Evolutionary conservation across 352 stramenopile genomes (phyloP), one percentile per base, ranked within the genome.

Genomic region (Thraustochytrium striatum): DNA sequence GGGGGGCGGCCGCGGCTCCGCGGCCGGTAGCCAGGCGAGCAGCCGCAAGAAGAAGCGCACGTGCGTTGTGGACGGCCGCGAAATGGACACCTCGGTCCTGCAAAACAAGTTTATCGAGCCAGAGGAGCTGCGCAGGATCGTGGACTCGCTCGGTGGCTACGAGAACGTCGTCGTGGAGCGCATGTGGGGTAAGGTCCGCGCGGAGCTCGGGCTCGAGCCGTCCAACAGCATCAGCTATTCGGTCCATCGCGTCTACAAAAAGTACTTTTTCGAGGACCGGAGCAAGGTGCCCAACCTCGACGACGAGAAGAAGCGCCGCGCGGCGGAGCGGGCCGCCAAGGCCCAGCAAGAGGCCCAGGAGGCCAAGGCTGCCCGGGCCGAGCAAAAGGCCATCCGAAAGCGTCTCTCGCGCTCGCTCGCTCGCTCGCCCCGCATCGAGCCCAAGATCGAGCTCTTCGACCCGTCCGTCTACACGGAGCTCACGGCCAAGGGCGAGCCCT

Each of bases 131-230:
- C 43, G 43, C 44, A 59, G 65, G 44, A 61, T 41, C 21, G 65
- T 75, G n/a, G 65, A 75, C 2, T 30, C 39, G 28, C 39, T 61
- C 33, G 65, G 65, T 19, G 65, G 65, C 50, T 75, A 75, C 65
- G 65, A 75, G 33, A 75, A 61, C 28, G 65, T 75, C 0, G 65
- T 75, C 19, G n/a, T 62, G 35, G 65, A 75, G 39, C 65, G 65
- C 9, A 30, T 62, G 2, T 75, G 65, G 65, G 28, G 39, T 21
- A 44, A 30, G 13, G 50, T 75, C 2, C 65, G 65, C 16, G 28
- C 30, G 7, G 65, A 72, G 43, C 65, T 75, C 38, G 65, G 39
- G 25, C 50, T 75, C 9, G 30, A 36, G 3, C 39, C 41, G 65
- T 53, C 65, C 0, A 53, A 25, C 13, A 53, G 30, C 16, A 41